Evolutionary conservation across 2,329 filamentous ascomycete genomes (phyloP).

Genomic region (Aschersonia sp.): DNA sequence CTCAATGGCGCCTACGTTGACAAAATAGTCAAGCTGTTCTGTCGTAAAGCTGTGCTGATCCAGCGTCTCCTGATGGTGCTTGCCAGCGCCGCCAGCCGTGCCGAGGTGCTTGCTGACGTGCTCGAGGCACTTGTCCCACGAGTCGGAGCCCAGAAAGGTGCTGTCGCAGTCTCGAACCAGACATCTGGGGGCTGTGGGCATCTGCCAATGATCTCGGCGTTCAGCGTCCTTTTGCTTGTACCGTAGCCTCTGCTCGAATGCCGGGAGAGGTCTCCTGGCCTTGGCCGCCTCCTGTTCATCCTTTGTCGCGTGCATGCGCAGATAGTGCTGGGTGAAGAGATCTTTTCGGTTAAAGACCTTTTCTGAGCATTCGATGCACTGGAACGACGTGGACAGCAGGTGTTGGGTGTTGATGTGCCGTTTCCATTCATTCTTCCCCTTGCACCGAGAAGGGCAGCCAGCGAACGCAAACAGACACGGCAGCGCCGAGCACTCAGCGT

Average conservation of each 20-base stretch:
- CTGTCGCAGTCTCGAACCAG: conserved; percentile 43
- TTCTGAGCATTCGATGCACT: conserved; percentile 54
- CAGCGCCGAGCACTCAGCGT: conserved; percentile 26
- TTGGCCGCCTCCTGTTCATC: conserved; percentile 21
- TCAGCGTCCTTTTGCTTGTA: neutral
- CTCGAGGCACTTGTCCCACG: conserved; percentile 78
- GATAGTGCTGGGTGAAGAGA: conserved; percentile 75
- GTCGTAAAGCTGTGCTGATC: neutral
- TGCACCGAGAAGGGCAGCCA: conserved; percentile 59
- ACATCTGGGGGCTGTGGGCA: conserved; percentile 48
- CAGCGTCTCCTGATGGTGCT: neutral
- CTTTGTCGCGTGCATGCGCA: conserved; percentile 58
- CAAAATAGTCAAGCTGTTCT: conserved; percentile 1
- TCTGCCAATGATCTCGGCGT: conserved; percentile 8
- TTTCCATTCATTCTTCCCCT: conserved; percentile 91
- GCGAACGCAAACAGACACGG: conserved; percentile 68
- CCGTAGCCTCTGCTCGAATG: conserved; percentile 39
- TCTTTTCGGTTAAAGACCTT: conserved; percentile 75
- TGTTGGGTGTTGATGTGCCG: conserved; percentile 75
- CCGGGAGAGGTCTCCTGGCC: conserved; percentile 17
- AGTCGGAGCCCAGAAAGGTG: conserved; percentile 43
- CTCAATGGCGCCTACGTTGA: conserved; percentile 8
- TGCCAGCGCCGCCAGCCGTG: neutral
- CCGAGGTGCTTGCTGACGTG: conserved; percentile 76
- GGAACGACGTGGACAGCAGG: conserved; percentile 58